Evolutionary conservation across 495 filamentous ascomycete genomes (phyloP), one percentile per base, ranked within the genome.

Genomic region (Tuber calosporum): DNA sequence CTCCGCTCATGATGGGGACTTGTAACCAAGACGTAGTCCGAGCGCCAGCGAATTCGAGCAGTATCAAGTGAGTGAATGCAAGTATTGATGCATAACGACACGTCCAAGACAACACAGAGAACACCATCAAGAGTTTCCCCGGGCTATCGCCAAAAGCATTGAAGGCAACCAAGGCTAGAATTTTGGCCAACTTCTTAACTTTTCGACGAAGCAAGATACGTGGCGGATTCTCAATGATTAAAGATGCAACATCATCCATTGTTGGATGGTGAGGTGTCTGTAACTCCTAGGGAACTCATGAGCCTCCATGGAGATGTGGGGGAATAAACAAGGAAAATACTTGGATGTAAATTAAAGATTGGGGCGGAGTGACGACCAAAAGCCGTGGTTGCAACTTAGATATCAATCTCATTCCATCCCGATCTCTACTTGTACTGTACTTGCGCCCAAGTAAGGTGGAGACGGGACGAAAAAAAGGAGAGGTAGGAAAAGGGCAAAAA

Each of bases 21-120:
- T n/a, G n/a, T n/a, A 79, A 53, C 77, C 77, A 79, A 9, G 62
- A 30, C n/a, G 68, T 37, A 22, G 77, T 74, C 36, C 77, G 78
- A 39, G 73, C 70, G 0, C 77, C 77, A 30, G 69, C 45, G 70
- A 79, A 79, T 17, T 79, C 77, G 2, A 77, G 38, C 19, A 13
- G 42, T 69, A 73, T 68, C 41, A 79, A 42, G 53, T 79, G 53
- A 30, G 70, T 72, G 62, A 74, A 79, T 70, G 77, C 77, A 39
- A 78, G 77, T 40, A 72, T 79, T 34, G 76, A 78, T 68, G 77
- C 75, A 67, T 79, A 79, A 79, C 72, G 69, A 67, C 72, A 79
- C n/a, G 48, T 72, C 13, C 69, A 53, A 17, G 71, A 78, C 66
- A 79, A 37, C 53, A 42, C 70, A 58, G 72, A 22, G 53, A 77